These are phyloP conservation scores for Trichoderma aggressivum DNA, from an alignment of 2,329 filamentous ascomycete genomes.

Conservation along the genomic window DNA sequence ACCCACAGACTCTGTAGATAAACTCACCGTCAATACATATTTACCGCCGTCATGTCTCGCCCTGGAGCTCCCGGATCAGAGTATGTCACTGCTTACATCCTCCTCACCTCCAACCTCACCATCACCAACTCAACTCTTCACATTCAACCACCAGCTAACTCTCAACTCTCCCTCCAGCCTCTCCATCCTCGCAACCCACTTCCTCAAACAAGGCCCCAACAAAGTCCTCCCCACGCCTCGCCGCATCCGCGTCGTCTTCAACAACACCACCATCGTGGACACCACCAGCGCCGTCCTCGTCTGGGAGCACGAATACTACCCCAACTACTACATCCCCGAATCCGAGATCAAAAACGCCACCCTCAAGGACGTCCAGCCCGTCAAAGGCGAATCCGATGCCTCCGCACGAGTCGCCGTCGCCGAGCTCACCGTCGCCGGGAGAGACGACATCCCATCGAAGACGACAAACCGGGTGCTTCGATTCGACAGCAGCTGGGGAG, in stretches of 20 bases:
- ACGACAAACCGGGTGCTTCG: constrained; percentile 36
- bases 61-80: not conserved
- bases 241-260: constrained; percentile 34
- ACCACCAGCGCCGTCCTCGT: constrained; percentile 37
- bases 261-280: constrained; percentile 35
- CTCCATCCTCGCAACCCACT: constrained; percentile 27
- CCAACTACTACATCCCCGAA: constrained; percentile 42
- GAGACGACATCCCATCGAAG: constrained; percentile 25
- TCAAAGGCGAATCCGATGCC: constrained; percentile 29
- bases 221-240: constrained; percentile 28
- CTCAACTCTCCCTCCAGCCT: constrained; percentile 22
- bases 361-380: constrained; percentile 26
- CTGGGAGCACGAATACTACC: constrained; percentile 49
- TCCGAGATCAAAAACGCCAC: constrained; percentile 30
- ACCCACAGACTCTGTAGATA: not conserved
- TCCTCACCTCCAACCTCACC: not conserved
- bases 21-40: not conserved
- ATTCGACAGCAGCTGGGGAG: constrained; percentile 37
- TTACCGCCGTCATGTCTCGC: not conserved
- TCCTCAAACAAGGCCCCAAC: constrained; percentile 29
- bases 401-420: constrained; percentile 29
- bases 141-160: not conserved
- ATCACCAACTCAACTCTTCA: not conserved
- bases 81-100: not conserved
- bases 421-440: constrained; percentile 30